These are phyloP conservation scores for Carex scoparia DNA, from an alignment of 176 grass and related monocot species.

Conservation along the genomic window DNA sequence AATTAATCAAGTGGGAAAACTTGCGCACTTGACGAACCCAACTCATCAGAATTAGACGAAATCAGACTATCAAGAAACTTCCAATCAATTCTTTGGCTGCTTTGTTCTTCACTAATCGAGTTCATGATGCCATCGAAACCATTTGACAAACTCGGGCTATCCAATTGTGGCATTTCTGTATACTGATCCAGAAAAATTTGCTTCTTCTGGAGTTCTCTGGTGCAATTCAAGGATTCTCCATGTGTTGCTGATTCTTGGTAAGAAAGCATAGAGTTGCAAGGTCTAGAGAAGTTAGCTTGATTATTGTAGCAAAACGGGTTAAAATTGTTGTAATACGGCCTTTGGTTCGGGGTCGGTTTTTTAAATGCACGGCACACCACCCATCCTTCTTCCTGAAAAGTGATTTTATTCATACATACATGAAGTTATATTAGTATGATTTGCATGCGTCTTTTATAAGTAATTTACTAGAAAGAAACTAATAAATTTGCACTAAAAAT, in stretches of 20 bases:
- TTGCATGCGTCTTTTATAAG: background rate
- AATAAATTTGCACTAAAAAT: background rate
- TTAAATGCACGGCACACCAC: slow-evolving; percentile 87
- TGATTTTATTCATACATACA: background rate
- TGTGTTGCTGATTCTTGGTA: slow-evolving; percentile 11
- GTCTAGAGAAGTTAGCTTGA: slow-evolving; percentile 1
- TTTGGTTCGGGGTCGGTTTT: slow-evolving; percentile 52
- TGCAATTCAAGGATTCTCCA: slow-evolving; percentile 9
- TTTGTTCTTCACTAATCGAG: slow-evolving; percentile 3
- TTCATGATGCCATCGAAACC: slow-evolving; percentile 22
- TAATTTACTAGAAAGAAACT: background rate
- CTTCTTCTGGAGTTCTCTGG: slow-evolving; percentile 29
- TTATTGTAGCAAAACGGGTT: slow-evolving; percentile 28
- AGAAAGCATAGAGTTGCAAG: slow-evolving; percentile 23
- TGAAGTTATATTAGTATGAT: background rate
- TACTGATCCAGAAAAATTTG: slow-evolving; percentile 25
- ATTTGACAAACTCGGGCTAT: slow-evolving; percentile 35
- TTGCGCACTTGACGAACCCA: slow-evolving; percentile 21
- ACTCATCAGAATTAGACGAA: slow-evolving; percentile 36
- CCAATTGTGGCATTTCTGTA: slow-evolving; percentile 36
- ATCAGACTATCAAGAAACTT: slow-evolving; percentile 62
- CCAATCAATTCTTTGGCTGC: slow-evolving; percentile 32
- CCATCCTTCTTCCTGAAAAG: slow-evolving; percentile 81
- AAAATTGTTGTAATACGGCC: slow-evolving; percentile 34
- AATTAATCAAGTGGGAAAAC: slow-evolving; percentile 4